Conservation (phyloP, 2,329 filamentous ascomycete species). For the Rugonectria rugulosa region DNA sequence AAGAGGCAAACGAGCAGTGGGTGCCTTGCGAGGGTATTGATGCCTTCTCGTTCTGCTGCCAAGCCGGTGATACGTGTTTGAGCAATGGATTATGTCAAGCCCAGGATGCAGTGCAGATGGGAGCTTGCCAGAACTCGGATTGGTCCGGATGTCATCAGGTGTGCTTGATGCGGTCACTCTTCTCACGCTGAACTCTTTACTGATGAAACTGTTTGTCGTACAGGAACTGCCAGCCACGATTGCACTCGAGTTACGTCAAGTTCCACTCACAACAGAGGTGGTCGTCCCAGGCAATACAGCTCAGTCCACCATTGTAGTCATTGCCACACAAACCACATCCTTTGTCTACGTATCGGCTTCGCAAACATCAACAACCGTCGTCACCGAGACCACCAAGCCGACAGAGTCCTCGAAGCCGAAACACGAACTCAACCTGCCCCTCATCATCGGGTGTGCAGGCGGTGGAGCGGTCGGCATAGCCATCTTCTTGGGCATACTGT, state of each 20-base stretch:
- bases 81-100: not conserved
- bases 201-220: not conserved
- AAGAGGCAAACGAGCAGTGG: not conserved
- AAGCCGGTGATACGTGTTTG: not conserved
- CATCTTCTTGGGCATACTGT: not conserved
- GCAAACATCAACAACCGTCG: not conserved
- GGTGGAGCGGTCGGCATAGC: not conserved
- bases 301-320: not conserved
- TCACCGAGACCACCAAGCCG: not conserved
- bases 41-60: not conserved
- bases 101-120: not conserved
- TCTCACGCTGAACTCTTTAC: not conserved
- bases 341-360: not conserved
- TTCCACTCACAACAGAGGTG: not conserved
- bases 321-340: not conserved
- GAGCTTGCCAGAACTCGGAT: conserved; percentile 1
- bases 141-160: conserved; percentile 4
- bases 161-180: too few species aligned
- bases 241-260: not conserved
- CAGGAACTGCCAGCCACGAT: not conserved
- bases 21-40: not conserved
- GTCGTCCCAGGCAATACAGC: not conserved
- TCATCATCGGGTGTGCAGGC: not conserved
- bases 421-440: not conserved
- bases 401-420: not conserved